A percentile compares a stretch with the other conserved stretches of the same genome.
phyloP scores from a whole-genome alignment of 2,329 filamentous ascomycete species.

The Ambrosiella cleistominuta region DNA sequence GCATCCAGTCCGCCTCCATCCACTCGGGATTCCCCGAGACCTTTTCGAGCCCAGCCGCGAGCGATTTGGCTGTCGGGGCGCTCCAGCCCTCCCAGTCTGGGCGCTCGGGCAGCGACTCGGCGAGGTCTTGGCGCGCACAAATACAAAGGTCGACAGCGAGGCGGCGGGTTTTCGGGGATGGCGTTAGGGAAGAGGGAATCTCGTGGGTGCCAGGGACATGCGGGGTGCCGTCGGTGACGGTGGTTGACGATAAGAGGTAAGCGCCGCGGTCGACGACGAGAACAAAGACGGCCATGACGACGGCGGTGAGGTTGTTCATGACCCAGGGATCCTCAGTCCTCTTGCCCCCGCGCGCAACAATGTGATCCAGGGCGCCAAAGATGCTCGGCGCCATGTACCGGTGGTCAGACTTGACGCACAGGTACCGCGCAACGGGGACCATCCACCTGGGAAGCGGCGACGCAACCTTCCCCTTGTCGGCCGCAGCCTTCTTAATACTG shows the following conservation, averaged over 20 bases:
- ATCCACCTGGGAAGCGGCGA: conserved; percentile 44
- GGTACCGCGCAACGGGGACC: conserved; percentile 46
- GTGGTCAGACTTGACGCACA: conserved; percentile 43
- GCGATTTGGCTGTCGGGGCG: conserved; percentile 31
- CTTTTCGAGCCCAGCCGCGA: conserved; percentile 30
- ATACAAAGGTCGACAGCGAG: conserved; percentile 27
- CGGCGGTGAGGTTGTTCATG: conserved; percentile 29
- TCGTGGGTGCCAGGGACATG: conserved; percentile 23
- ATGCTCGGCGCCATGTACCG: conserved; percentile 52
- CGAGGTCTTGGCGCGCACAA: conserved; percentile 25
- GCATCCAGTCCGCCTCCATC: conserved; percentile 48
- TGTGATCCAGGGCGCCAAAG: conserved; percentile 51
- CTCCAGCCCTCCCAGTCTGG: conserved; percentile 37
- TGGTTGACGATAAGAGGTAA: conserved; percentile 23
- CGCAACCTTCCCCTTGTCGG: conserved; percentile 15
- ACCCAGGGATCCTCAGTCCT: conserved; percentile 32
- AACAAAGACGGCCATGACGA: conserved; percentile 43
- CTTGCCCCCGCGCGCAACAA: conserved; percentile 27
- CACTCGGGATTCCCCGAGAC: conserved; percentile 24
- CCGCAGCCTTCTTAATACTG: conserved; percentile 18
- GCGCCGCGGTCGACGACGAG: conserved; percentile 29
- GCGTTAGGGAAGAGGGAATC: conserved; percentile 17
- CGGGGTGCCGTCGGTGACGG: conserved; percentile 27
- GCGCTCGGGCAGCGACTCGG: conserved; percentile 25
- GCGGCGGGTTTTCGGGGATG: conserved; percentile 20